Base-by-base conservation (phyloP, 2,329 filamentous ascomycete genomes). In the Xylaria sp. region DNA sequence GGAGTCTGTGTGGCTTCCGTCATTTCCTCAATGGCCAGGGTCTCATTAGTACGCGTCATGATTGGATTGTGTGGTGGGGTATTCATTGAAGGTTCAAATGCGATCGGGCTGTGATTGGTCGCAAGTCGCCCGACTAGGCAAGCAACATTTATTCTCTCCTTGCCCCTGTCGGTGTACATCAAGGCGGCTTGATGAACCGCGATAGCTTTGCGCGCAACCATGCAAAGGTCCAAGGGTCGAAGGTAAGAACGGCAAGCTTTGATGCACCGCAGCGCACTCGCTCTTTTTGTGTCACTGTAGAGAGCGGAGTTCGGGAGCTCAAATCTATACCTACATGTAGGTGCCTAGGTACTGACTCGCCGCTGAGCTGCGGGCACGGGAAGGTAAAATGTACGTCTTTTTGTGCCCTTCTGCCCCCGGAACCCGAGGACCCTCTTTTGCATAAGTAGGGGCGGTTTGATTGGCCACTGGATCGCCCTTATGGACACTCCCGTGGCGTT, bases 71-170 rank as follows among this genome's bases (percentile, higher is more conserved):
- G 18, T 63, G 54, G 66, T 74, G 72, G 71, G 71, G 44, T 65
- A 66, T 66, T 20, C 28, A n/a, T 71, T 61, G 68, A 71, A 72
- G 71, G 67, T 75, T 65, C 68, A 64, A 71, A 76, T 78, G 76
- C 76, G 76, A 73, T 78, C 76, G 44, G 59, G 20, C 67, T 73
- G 37, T 78, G 74, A 77, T 78, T 78, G 76, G 76, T 61, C 69
- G 54, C 55, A n/a, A 52, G 44, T 13, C 59, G 69, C 63, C 69
- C 65, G 67, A 74, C 75, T 73, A 69, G 75, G 71, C 75, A 74
- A 67, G 67, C 66, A 69, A 37, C 70, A 65, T 63, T 69, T 58
- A 39, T 62, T 66, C 23, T 70, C 63, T 65, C 57, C 41, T 52
- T 28, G 48, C 52, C 59, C 60, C 56, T 66, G 55, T 63, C 57